Evolutionary conservation across 805 yeast species (phyloP).

Genomic region (Tetrapisispora arboricola): DNA sequence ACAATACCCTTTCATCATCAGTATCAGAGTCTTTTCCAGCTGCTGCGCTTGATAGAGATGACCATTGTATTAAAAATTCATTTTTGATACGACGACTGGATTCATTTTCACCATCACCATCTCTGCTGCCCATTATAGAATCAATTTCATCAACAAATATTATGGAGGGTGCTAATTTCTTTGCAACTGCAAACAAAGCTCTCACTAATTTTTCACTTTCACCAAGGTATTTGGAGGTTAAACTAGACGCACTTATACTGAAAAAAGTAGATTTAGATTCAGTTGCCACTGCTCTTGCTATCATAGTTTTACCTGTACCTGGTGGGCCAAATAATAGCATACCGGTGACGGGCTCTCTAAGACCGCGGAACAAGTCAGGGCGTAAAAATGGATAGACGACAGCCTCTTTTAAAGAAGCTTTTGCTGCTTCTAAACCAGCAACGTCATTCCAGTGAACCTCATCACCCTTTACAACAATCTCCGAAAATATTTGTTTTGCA

Average conservation of each 20-base stretch:
- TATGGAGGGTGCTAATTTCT: constrained; percentile 80
- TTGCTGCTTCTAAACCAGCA: constrained; percentile 86
- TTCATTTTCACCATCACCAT: constrained; percentile 55
- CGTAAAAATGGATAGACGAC: constrained; percentile 92
- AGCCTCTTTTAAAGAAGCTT: constrained; percentile 80
- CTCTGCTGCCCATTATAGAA: constrained; percentile 70
- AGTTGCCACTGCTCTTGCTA: constrained; percentile 92
- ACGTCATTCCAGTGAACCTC: constrained; percentile 92
- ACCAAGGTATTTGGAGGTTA: constrained; percentile 81
- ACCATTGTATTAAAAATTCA: constrained; percentile 92
- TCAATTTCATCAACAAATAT: constrained; percentile 96
- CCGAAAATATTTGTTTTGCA: constrained; percentile 77
- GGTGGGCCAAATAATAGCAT: constrained; percentile 96
- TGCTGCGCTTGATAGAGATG: constrained; percentile 80
- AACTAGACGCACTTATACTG: constrained; percentile 79
- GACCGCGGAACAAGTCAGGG: constrained; percentile 84
- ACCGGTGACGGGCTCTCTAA: constrained; percentile 93
- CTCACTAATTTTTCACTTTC: constrained; percentile 90
- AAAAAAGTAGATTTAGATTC: constrained; percentile 91
- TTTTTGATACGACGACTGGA: constrained; percentile 83
- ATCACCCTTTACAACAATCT: constrained; percentile 82
- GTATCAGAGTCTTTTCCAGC: constrained; percentile 41
- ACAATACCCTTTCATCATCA: constrained; percentile 59
- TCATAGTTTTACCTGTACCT: constrained; percentile 98
- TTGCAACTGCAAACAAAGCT: constrained; percentile 77